Percentiles rank a stretch among this genome's conserved stretches.
Evolutionary conservation across 139 green algal genomes (phyloP).

Genomic region (Limnomonas spitsbergensis): DNA sequence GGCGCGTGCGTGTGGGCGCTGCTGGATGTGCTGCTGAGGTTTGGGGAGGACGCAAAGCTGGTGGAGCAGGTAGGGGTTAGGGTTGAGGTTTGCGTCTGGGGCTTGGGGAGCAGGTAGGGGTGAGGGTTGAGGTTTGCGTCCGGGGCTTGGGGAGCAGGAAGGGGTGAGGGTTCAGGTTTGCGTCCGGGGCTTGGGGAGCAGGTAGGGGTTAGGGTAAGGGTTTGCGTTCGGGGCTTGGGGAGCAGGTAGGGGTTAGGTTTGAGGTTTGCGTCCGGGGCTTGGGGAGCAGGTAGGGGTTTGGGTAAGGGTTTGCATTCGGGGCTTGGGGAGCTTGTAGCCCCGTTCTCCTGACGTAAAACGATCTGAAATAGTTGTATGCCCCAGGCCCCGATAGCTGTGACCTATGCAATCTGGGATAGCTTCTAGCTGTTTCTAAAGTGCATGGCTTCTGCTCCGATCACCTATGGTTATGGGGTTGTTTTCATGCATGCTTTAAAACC

Average conservation of each 20-base stretch:
- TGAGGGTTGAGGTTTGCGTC: no score
- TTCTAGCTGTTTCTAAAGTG: no score
- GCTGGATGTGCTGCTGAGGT: constrained; percentile 29
- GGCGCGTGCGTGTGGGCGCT: constrained; percentile 24
- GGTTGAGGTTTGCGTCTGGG: background rate
- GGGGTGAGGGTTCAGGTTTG: background rate
- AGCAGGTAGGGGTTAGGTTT: constrained; percentile 16
- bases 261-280: background rate
- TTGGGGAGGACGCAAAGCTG: constrained; percentile 20
- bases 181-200: background rate
- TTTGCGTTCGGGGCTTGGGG: constrained; percentile 24
- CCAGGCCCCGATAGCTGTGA: no score
- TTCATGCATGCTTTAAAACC: no score
- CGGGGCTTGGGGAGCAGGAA: constrained; percentile 30
- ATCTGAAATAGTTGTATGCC: no score
- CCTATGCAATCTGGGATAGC: no score
- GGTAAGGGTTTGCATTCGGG: no score
- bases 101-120: background rate
- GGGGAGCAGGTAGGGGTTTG: background rate
- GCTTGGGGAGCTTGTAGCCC: constrained; percentile 30
- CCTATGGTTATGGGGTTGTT: no score
- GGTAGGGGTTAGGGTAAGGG: background rate
- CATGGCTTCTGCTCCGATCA: no score
- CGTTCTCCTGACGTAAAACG: no score
- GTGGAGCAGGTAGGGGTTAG: constrained; percentile 29